Base-by-base conservation (phyloP, 208 protist species). In the Phytomonas sp. region DNA sequence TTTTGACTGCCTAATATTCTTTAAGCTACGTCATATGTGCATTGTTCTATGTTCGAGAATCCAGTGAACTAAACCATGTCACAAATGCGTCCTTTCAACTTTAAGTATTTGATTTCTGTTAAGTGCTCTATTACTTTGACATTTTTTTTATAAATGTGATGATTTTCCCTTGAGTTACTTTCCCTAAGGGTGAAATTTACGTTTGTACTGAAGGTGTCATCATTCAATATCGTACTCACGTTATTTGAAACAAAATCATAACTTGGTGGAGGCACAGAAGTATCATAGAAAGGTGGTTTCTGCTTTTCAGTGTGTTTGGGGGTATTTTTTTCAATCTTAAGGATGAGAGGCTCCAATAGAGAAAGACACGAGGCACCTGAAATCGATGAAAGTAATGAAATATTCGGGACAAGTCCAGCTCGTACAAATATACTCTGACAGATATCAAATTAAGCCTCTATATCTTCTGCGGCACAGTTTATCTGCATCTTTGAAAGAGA, bases 61-160 rank as follows among this genome's bases (percentile, higher is more conserved):
- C 40, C 14, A 19, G 14, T 23, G 40, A 49, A 49, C 6, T 3
- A 23, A 49, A 3, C 40, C 2, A 19, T 12, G 36, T 40, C 40
- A 12, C 3, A 49, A 19, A 19, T 49, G 19, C 19, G 6, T 19
- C 12, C 12, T 49, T 49, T 19, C 3, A 10, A 49, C 6, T 49
- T 19, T 49, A 4, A 49, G 40, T 3, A 49, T 16, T 12, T 16
- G 40, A 49, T 16, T 19, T 49, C 40, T 49, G 14, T 49, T 49
- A 4, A 19, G 65, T 36, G 14, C 70, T 63, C 80, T 81, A 78
- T 60, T 33, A 88, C 79, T 34, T 66, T 77, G 6, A 78, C 85
- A 37, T 75, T 71, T 52, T 88, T 91, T 67, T 91, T 86, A 42
- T 76, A 61, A 29, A 91, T 78, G 67, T 91, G 86, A 77, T 79